Evolutionary conservation across 805 yeast species (phyloP).

Genomic region (Maudiozyma turicensis): DNA sequence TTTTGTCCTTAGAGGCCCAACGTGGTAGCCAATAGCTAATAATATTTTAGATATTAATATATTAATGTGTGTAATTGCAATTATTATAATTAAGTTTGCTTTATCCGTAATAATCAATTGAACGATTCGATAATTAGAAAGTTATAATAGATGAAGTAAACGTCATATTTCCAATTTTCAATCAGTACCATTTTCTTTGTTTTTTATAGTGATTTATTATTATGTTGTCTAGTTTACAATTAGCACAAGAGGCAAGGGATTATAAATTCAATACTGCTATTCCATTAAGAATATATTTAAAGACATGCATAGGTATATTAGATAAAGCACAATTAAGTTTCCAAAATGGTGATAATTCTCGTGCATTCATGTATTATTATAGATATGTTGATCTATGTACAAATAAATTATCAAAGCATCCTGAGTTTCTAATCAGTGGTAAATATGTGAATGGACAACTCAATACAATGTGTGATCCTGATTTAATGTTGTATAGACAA

Average conservation of each 20-base stretch:
- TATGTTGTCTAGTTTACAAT: constrained; percentile 9
- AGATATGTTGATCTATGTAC: constrained; percentile 45
- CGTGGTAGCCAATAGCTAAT: not conserved
- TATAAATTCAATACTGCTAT: constrained; percentile 45
- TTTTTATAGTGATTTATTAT: not conserved
- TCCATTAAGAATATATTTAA: constrained; percentile 45
- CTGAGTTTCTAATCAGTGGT: constrained; percentile 9
- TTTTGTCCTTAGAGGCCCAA: too few species aligned
- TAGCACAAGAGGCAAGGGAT: constrained; percentile 37
- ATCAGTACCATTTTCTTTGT: not conserved
- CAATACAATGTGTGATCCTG: not conserved
- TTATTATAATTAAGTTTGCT: not conserved
- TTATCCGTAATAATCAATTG: not conserved
- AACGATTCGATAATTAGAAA: not conserved
- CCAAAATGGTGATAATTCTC: constrained; percentile 34
- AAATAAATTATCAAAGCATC: constrained; percentile 24
- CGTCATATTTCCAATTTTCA: not conserved
- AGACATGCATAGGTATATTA: constrained; percentile 40
- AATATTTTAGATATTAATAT: not conserved
- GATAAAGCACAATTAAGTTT: constrained; percentile 32
- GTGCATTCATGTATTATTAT: constrained; percentile 46
- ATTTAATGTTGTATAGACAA: constrained; percentile 10
- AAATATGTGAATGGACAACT: not conserved
- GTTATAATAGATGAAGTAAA: too few species aligned
- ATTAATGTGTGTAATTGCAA: too few species aligned